Evolutionary conservation across 768 basidiomycete species (phyloP), one percentile per base, ranked within the genome.

Genomic region (Mycena epipterygia): DNA sequence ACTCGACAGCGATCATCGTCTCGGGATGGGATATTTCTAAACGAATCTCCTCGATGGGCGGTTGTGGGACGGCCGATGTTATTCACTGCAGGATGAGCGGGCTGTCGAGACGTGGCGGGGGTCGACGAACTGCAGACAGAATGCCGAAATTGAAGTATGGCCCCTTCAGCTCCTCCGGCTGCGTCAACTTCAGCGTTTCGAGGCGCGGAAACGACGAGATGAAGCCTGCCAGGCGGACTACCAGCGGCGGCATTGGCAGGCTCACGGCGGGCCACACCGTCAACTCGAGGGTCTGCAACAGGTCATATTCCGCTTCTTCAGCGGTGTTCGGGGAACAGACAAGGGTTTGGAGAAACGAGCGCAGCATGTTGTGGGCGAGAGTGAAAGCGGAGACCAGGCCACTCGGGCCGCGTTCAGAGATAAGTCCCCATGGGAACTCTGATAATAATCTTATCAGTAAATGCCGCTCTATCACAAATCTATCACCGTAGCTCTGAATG

Each of bases 171-270:
- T n/a, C n/a, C 56, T 70, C 68, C n/a, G n/a, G n/a, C 56, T 70
- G 63, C 25, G 55, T 41, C 63, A 64, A 8, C n/a, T 70, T 70
- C 63, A 70, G n/a, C n/a, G 48, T 37, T 3, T 70, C 63, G 33
- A 70, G n/a, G 25, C 56, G 63, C 6, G 63, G 41, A 39, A 70
- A 65, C 11, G 23, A 13, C 21, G 63, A 41, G 21, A 70, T 60
- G 41, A 64, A 59, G 7, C 17, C 14, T 5, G 62, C 39, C 6
- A 70, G 39, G 1, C 41, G 62, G 30, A n/a, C 42, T 44, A n/a
- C n/a, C n/a, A n/a, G n/a, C n/a, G n/a, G n/a, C n/a, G n/a, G n/a
- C n/a, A 30, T 2, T 3, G 61, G 29, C 16, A 58, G 29, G 37
- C 61, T 64, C 11, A 30, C 68, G 19, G n/a, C n/a, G 12, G 61